phyloP scores from a whole-genome alignment of 1,139 yeast species.

The Geotrichum bryndzae region DNA sequence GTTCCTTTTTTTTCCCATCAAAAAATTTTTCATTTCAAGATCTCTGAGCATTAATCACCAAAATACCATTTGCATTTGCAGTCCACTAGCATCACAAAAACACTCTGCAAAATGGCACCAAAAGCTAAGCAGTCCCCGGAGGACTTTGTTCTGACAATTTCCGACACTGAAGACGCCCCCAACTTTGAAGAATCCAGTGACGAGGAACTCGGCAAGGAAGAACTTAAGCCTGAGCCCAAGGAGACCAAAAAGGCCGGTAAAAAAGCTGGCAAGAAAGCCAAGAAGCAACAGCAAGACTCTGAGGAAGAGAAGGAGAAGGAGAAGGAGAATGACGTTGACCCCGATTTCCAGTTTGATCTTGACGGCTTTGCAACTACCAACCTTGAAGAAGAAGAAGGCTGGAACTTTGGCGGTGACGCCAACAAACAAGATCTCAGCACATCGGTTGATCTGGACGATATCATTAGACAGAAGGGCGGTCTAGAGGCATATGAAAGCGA shows the following conservation, averaged over 20 bases:
- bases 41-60: background rate
- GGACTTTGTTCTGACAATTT: slow-evolving; percentile 63
- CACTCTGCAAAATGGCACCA: background rate
- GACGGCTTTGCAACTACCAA: slow-evolving; percentile 48
- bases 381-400: slow-evolving; percentile 50
- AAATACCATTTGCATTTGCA: background rate
- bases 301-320: slow-evolving; percentile 34
- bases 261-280: slow-evolving; percentile 26
- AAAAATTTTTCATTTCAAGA: background rate
- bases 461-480: slow-evolving; percentile 58
- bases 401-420: slow-evolving; percentile 61
- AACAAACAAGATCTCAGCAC: slow-evolving; percentile 30
- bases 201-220: slow-evolving; percentile 24
- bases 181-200: slow-evolving; percentile 46
- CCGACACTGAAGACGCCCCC: slow-evolving; percentile 46
- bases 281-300: slow-evolving; percentile 20
- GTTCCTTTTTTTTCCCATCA: background rate
- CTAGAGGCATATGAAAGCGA: slow-evolving; percentile 38
- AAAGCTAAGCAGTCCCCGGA: slow-evolving; percentile 19
- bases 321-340: slow-evolving; percentile 45
- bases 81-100: background rate
- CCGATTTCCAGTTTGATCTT: slow-evolving; percentile 69
- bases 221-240: slow-evolving; percentile 26
- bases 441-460: slow-evolving; percentile 82
- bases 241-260: slow-evolving; percentile 31